Percentiles rank a stretch among this genome's conserved stretches.
Evolutionary conservation across 2,329 filamentous ascomycete species (phyloP).

Genomic region (Clonostachys byssicola): DNA sequence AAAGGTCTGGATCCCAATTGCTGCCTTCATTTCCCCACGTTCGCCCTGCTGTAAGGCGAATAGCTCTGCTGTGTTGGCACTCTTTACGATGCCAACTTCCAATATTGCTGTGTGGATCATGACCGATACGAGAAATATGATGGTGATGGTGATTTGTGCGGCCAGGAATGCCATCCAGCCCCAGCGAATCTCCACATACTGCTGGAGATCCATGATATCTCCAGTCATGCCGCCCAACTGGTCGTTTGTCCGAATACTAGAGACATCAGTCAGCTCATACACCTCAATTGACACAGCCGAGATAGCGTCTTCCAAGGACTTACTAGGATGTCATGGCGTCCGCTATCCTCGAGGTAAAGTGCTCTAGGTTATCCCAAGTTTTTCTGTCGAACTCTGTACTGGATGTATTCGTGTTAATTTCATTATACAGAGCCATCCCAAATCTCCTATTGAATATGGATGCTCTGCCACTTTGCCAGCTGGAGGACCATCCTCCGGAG

Average conservation of each 20-base stretch:
- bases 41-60: conserved; percentile 1
- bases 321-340: conserved; percentile 3
- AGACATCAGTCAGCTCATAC: not conserved
- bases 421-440: not conserved
- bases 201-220: conserved; percentile 1
- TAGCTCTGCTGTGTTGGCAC: conserved; percentile 4
- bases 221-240: not conserved
- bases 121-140: conserved; percentile 4
- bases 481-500: not conserved
- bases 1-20: too few species aligned
- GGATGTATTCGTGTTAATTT: not conserved
- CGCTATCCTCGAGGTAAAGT: not conserved
- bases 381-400: not conserved
- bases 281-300: not conserved
- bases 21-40: too few species aligned
- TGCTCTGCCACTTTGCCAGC: not conserved
- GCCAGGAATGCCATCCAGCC: conserved; percentile 9
- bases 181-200: conserved; percentile 8
- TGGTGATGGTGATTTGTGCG: conserved; percentile 6
- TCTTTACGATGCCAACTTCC: conserved; percentile 10
- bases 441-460: not conserved
- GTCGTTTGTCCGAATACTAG: not conserved
- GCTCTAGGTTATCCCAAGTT: conserved; percentile 1
- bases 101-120: conserved; percentile 3
- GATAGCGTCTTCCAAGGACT: not conserved